Evolutionary conservation across 1,139 yeast species (phyloP), one percentile per base, ranked within the genome.

Genomic region (Scheffersomyces parashehatae): DNA sequence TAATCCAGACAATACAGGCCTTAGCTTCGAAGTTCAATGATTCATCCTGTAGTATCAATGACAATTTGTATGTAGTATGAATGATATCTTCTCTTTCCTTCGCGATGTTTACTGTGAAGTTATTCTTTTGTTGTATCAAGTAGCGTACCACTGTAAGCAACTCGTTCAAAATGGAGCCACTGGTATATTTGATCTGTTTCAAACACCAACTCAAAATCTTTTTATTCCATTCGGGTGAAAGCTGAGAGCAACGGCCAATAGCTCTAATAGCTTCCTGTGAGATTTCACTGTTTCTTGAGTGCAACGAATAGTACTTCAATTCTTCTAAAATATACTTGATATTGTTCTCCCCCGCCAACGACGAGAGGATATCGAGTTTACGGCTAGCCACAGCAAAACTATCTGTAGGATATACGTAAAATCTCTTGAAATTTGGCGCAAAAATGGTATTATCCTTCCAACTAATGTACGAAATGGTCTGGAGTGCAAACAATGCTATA

Each of bases 1-100:
- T 79, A 10, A 91, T 75, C 98, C 98, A 95, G 13, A 93, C 76
- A 15, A 90, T 83, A 44, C 95, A 86, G 1, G 96, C 90, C 51
- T 83, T 81, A 0, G 98, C 96, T 28, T 67, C 74, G 28, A 75
- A 54, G 2, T 59, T 56, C 3, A 67, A 36, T 12, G 49, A 50
- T 3, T 53, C 52, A 41, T 64, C 66, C 3, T 50, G 46, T 40
- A 73, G 56, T 3, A 70, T 59, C 31, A 58, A 45, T 2, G 80
- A 68, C 9, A 79, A 59, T 38, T 62, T 65, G 42, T 65, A 66
- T 3, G 72, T 68, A 2, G 77, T 73, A 37, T 62, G 67, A 16
- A 63, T 55, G 11, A 71, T 55, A 4, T 58, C 62, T 29, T 60
- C 55, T 49, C 54, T 61, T 56, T 49, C 66, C 44, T 48, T 70